Base-by-base conservation (phyloP, 306 rosid species). In the Prunus armeniaca region DNA sequence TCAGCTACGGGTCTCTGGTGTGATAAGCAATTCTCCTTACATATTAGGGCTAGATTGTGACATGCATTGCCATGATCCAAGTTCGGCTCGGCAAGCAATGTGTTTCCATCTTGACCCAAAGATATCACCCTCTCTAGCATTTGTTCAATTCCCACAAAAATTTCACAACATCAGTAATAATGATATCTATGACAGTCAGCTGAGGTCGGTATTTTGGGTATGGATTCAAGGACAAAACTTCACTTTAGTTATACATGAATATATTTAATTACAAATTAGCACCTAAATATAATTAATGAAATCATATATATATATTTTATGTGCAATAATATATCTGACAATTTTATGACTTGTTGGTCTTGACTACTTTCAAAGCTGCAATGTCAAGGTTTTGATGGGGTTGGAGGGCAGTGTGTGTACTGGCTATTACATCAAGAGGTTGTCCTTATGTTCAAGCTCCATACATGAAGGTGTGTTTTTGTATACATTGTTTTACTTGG, bases 11-110 rank as follows among this genome's bases (percentile, higher is more conserved):
- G 89, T 87, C 22, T 93, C 97, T 0, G 79, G 89, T 5, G 83
- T 89, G 82, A 83, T 89, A 49, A 93, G 95, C 63, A 91, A 93
- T 70, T 83, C 91, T 25, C 95, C 95, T 0, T 86, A 81, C 86
- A 76, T 91, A 49, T 78, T 93, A 22, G 86, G 82, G 19, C 73
- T 91, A 11, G 98, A 93, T 46, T 91, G 97, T 74, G 97, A 93
- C 88, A 93, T 91, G 98, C 67, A 82, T 60, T 91, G 91, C 76
- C 88, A 87, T 15, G 92, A 87, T 60, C 89, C 97, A 61, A 84
- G 82, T 65, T 91, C 92, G 34, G 92, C 86, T 2, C 75, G 87
- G 24, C 83, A 82, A 70, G 97, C 93, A 2, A 78, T 89, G 91
- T 93, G 97, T 32, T 88, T 93, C 80, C 93, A 82, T 57, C 98